Conservation (phyloP, 495 filamentous ascomycete species). For the Oidiodendron maius region DNA sequence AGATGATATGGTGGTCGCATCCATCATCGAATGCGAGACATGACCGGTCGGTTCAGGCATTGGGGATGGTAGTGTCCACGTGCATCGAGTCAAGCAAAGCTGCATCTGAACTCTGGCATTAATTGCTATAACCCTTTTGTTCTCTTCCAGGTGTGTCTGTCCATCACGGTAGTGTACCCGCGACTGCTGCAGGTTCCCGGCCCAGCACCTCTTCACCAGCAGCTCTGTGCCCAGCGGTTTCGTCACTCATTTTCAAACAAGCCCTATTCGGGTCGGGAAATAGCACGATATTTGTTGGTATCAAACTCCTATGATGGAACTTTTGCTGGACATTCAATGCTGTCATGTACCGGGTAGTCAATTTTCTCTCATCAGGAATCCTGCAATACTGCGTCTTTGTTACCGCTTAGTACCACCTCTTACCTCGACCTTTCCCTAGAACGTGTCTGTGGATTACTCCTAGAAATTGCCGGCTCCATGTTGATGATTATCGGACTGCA, state of each 20-base stretch:
- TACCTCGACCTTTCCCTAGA: slow-evolving; percentile 19
- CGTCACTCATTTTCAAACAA: slow-evolving; percentile 31
- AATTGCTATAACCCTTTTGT: slow-evolving; percentile 19
- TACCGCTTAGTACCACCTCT: slow-evolving; percentile 32
- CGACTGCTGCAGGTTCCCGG: slow-evolving; percentile 22
- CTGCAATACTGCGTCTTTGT: slow-evolving; percentile 25
- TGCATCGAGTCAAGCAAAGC: slow-evolving; percentile 46
- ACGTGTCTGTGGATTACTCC: slow-evolving; percentile 13
- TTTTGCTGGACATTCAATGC: slow-evolving; percentile 31
- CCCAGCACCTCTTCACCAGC: slow-evolving; percentile 21
- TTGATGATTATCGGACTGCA: slow-evolving; percentile 19
- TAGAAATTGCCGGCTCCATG: slow-evolving; percentile 11
- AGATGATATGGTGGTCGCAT: too few relatives aligned
- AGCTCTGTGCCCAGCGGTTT: slow-evolving; percentile 15
- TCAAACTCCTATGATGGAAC: slow-evolving; percentile 43
- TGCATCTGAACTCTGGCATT: slow-evolving; percentile 23
- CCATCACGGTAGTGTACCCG: slow-evolving; percentile 13
- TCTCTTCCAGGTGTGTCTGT: slow-evolving; percentile 7
- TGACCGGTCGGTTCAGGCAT: slow-evolving; percentile 26
- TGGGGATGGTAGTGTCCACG: slow-evolving; percentile 36
- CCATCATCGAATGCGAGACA: too few relatives aligned
- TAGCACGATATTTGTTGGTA: slow-evolving; percentile 34
- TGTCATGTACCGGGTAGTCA: slow-evolving; percentile 37
- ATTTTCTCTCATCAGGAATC: slow-evolving; percentile 33
- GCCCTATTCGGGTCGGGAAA: slow-evolving; percentile 35